Evolutionary conservation across 306 rosid species (phyloP).

Genomic region (Nissolia schottii): DNA sequence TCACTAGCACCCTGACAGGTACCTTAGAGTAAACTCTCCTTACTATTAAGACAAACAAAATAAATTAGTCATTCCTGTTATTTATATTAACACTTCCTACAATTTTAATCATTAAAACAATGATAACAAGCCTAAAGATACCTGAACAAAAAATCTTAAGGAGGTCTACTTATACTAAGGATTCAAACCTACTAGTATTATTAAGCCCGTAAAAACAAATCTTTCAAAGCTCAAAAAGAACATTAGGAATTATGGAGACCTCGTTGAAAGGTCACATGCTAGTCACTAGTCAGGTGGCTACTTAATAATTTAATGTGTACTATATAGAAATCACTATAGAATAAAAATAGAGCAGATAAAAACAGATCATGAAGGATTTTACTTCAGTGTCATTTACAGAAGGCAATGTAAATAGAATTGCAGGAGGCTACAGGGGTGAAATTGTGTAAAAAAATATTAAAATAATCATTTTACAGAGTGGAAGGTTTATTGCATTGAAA

Average conservation of each 20-base stretch:
- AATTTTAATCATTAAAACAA: not conserved
- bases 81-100: not conserved
- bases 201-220: not conserved
- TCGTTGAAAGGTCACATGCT: not conserved
- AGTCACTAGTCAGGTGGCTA: not conserved
- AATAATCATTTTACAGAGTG: not conserved
- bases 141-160: not conserved
- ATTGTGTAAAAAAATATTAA: not conserved
- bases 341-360: not conserved
- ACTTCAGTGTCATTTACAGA: not conserved
- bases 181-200: not conserved
- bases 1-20: not conserved
- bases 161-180: not conserved
- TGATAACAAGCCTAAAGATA: not conserved
- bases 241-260: not conserved
- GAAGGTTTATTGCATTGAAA: not conserved
- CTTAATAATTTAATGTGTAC: not conserved
- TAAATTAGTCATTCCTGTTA: not conserved
- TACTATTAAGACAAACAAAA: not conserved
- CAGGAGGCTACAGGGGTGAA: not conserved
- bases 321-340: not conserved
- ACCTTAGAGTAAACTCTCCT: not conserved
- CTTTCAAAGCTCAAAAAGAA: not conserved
- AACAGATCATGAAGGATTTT: not conserved
- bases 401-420: not conserved